phyloP scores from a whole-genome alignment of 2,329 filamentous ascomycete species.

The Dryadomyces quercivorus region DNA sequence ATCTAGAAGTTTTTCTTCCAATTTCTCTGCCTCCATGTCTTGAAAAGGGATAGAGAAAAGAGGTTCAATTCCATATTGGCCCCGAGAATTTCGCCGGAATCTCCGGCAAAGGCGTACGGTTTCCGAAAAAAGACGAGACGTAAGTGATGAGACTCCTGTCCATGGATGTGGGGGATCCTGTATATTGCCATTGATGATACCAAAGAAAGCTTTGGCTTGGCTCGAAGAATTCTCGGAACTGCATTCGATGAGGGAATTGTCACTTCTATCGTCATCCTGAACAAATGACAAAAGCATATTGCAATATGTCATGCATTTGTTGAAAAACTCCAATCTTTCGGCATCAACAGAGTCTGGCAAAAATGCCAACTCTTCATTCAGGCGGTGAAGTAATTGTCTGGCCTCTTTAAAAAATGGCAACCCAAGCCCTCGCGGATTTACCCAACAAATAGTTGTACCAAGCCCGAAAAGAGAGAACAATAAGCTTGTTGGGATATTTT shows the following conservation, averaged over 20 bases:
- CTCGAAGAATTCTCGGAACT: background rate
- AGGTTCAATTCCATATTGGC: conserved; percentile 10
- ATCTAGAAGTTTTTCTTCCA: conserved; percentile 22
- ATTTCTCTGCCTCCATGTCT: conserved; percentile 19
- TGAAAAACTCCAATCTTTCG: conserved; percentile 22
- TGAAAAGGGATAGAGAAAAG: conserved; percentile 15
- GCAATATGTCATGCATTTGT: conserved; percentile 25
- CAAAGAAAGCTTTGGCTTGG: background rate
- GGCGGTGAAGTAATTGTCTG: background rate
- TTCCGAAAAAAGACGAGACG: conserved; percentile 20
- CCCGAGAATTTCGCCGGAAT: conserved; percentile 15
- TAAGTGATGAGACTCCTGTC: conserved; percentile 22
- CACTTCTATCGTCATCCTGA: conserved; percentile 15
- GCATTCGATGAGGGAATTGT: background rate
- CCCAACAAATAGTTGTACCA: conserved; percentile 26
- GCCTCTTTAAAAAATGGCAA: conserved; percentile 11
- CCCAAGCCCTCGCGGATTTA: conserved; percentile 17
- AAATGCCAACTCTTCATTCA: background rate
- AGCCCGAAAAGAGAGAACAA: conserved; percentile 25
- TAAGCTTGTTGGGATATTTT: conserved; percentile 19
- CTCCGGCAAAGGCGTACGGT: conserved; percentile 21
- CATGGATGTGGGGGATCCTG: conserved; percentile 20
- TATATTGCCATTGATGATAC: background rate
- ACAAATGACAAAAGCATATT: conserved; percentile 25
- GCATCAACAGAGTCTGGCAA: conserved; percentile 7